Percentiles rank a stretch among this genome's conserved stretches.
Evolutionary conservation across 129 eudicot genomes (phyloP).

Genomic region (Escallonia rubra): DNA sequence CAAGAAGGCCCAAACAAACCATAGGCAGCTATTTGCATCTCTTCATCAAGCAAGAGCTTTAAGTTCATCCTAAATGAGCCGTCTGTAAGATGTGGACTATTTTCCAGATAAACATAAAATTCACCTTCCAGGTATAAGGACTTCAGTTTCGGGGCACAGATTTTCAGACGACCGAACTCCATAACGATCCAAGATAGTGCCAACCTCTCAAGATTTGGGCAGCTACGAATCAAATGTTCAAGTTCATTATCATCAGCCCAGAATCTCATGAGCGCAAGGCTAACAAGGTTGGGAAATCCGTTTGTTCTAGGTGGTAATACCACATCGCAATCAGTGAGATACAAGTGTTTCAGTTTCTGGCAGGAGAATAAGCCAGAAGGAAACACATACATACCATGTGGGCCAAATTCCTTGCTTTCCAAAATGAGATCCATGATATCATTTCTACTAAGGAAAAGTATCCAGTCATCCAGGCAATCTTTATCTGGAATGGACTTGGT

Average conservation of each 20-base stretch:
- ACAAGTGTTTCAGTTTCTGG: neutral
- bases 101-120: neutral
- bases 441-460: neutral
- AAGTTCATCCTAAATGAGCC: neutral
- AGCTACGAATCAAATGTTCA: neutral
- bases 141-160: conserved; percentile 9
- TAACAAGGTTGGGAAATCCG: neutral
- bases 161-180: neutral
- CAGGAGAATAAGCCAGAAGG: conserved; percentile 3
- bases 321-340: neutral
- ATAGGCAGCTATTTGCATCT: neutral
- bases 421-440: neutral
- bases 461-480: neutral
- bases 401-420: neutral
- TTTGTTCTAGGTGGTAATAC: neutral
- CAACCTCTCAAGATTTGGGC: neutral
- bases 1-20: neutral
- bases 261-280: neutral
- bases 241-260: neutral
- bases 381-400: neutral
- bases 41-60: neutral
- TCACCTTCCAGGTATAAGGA: neutral
- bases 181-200: neutral
- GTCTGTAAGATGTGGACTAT: conserved; percentile 1
- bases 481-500: neutral